Evolutionary conservation across 2,329 filamentous ascomycete genomes (phyloP), one percentile per base, ranked within the genome.

Genomic region (Dryadomyces sulphureus): DNA sequence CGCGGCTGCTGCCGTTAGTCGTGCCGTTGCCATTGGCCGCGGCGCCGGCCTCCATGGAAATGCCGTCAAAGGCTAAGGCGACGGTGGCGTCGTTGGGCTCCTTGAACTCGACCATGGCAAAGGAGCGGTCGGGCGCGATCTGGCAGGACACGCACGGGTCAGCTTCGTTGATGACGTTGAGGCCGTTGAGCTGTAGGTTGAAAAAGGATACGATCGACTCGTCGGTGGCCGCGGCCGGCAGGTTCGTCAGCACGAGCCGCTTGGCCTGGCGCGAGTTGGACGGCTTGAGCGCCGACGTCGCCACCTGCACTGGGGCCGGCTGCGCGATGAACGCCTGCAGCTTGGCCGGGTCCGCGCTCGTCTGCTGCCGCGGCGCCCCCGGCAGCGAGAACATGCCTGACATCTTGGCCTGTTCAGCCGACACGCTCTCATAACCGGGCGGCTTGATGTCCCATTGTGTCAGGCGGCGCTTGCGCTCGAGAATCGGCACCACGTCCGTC

Each of bases 361-460:
- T 83, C 59, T 95, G 89, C 62, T 94, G 88, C 55, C 92, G 80
- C 46, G 92, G 92, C 50, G 92, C 92, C 53, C 92, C 92, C 4
- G 92, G 92, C 40, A 99, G 77, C 50, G 93, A 89, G 69, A 98
- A 99, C 92, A 98, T 95, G 68, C 90, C 83, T 54, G 93, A 98
- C 39, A 98, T 74, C 70, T 99, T 99, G 43, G 92, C 93, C 63
- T 98, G 93, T 64, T 98, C 93, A 20, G 92, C 88, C 2, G 92
- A 95, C 53, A 99, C 90, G 63, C 92, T 94, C 60, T 98, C 93
- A 59, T 99, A 99, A 39, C 92, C 90, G 16, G 88, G 86, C 6
- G 92, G 92, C 67, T 98, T 98, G 63, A 98, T 95, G 62, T 99
- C 93, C 92, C 92, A 99, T 64, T 98, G 93, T 32, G 89, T 96